Evolutionary conservation across 1,284 basidiomycete species (phyloP).

Genomic region (Bjerkandera adusta): DNA sequence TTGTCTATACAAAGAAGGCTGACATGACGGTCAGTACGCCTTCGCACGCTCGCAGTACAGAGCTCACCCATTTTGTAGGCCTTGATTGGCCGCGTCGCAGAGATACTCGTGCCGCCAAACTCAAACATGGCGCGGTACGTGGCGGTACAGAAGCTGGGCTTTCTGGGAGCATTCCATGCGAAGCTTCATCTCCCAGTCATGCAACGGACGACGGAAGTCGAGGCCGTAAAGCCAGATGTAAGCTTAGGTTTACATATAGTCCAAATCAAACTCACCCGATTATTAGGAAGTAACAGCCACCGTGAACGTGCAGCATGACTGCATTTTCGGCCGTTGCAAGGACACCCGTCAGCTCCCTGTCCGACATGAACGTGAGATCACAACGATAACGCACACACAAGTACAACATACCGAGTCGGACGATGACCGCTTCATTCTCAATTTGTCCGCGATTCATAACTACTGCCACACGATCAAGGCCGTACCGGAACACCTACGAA

Average conservation of each 20-base stretch:
- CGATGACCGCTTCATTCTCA: not conserved
- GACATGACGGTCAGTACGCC: no score
- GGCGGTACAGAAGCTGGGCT: not conserved
- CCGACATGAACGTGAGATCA: conserved; percentile 10
- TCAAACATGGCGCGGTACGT: not conserved
- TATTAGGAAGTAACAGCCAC: conserved; percentile 11
- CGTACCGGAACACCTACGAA: not conserved
- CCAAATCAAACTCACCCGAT: not conserved
- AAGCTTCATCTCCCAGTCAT: not conserved
- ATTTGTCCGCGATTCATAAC: not conserved
- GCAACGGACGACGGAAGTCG: not conserved
- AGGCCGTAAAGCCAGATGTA: not conserved
- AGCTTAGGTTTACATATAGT: not conserved
- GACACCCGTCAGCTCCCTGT: not conserved
- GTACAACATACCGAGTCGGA: not conserved
- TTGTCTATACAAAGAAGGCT: no score
- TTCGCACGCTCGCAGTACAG: no score
- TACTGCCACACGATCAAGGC: not conserved
- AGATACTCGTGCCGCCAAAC: no score
- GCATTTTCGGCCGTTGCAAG: conserved; percentile 1
- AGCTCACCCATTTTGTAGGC: no score
- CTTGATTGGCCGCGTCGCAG: no score
- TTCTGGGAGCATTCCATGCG: not conserved
- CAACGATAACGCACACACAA: not conserved
- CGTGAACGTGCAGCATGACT: conserved; percentile 19